Conservation (phyloP, 495 filamentous ascomycete genomes). For the Hyphodiscus hymeniophilus region DNA sequence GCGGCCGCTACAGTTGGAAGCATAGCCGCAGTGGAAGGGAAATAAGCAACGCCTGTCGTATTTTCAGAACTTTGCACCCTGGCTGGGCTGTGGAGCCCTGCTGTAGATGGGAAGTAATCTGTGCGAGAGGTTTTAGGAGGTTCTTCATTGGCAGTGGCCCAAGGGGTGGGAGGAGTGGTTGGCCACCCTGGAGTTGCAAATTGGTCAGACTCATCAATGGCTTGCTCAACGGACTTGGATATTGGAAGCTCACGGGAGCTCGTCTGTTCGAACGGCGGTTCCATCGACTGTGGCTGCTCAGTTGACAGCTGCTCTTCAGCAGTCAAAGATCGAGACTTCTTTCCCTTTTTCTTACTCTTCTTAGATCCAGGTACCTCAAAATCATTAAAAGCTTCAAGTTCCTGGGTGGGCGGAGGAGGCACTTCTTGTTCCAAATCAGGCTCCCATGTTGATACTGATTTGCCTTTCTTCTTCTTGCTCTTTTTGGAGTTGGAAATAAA, state of each 20-base stretch:
- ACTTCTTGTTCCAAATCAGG: neutral
- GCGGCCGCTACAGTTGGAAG: conserved; percentile 3
- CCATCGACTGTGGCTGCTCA: neutral
- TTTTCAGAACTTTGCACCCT: neutral
- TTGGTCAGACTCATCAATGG: conserved; percentile 1
- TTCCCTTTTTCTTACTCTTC: conserved; percentile 23
- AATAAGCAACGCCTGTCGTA: neutral
- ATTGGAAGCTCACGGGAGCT: neutral
- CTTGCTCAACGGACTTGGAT: neutral
- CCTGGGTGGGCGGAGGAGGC: neutral
- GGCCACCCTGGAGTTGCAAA: neutral
- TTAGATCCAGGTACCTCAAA: conserved; percentile 13
- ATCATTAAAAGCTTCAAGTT: conserved; percentile 1
- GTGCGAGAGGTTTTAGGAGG: conserved; percentile 2
- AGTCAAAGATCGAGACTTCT: conserved; percentile 13
- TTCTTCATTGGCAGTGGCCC: neutral
- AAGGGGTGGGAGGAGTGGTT: conserved; percentile 9
- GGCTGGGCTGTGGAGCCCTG: neutral
- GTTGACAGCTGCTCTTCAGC: neutral
- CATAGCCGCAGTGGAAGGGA: neutral
- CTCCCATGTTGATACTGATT: conserved; percentile 14
- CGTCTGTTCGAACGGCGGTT: neutral
- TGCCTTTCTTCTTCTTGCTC: conserved; percentile 27
- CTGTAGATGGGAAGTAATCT: conserved; percentile 10
- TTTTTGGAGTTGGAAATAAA: conserved; percentile 6